Conservation (phyloP, 2,329 filamentous ascomycete species). For the Blumeria hordei region DNA sequence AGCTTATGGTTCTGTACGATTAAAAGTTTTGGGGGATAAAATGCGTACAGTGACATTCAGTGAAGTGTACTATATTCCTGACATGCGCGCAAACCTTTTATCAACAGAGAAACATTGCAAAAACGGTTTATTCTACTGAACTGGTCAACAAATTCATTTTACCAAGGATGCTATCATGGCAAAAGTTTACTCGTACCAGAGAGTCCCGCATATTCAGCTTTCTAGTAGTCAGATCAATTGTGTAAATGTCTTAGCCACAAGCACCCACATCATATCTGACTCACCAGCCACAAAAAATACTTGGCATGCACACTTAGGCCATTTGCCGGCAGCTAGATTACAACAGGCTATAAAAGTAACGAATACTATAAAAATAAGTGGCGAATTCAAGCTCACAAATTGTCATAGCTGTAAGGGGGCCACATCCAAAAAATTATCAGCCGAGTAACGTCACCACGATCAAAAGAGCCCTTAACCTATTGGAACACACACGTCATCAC, state of each 20-base stretch:
- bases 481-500: not conserved
- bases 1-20: not conserved
- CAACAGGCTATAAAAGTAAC: not conserved
- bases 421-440: not conserved
- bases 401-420: conserved; percentile 1
- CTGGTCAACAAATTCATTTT: not conserved
- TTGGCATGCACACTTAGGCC: not conserved
- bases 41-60: not conserved
- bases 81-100: not conserved
- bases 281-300: not conserved
- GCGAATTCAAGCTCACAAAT: not conserved
- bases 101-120: not conserved
- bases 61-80: not conserved
- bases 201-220: not conserved
- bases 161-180: not conserved
- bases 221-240: not conserved
- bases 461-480: not conserved
- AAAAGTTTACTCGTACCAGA: not conserved
- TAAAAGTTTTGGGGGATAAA: not conserved
- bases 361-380: not conserved
- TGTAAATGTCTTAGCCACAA: not conserved
- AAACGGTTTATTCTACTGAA: not conserved
- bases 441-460: not conserved
- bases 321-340: not conserved
- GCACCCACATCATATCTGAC: not conserved